Evolutionary conservation across 176 grass and related monocot genomes (phyloP).

Genomic region (Phragmites australis): DNA sequence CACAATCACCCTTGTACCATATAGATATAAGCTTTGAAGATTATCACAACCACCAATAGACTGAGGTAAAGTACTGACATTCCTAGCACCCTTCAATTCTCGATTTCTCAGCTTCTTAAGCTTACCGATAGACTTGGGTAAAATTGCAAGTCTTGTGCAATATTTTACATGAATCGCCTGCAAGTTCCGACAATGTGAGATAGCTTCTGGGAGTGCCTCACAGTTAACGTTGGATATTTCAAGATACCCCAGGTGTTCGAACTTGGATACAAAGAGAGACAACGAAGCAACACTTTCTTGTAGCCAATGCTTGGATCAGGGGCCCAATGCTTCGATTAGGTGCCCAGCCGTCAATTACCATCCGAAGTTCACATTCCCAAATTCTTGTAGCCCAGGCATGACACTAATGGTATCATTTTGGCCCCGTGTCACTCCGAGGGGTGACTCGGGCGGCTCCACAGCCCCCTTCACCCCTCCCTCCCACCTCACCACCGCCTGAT

Average conservation of each 20-base stretch:
- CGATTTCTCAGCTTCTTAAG: constrained; percentile 27
- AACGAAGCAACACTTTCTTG: background rate
- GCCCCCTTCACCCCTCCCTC: no score
- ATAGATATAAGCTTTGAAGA: background rate
- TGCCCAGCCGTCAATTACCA: no score
- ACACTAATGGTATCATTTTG: no score
- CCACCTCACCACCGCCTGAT: no score
- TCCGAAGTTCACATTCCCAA: no score
- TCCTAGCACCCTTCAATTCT: background rate
- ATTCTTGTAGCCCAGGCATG: no score
- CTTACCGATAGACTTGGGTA: constrained; percentile 16
- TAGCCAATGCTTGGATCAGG: no score
- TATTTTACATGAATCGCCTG: background rate
- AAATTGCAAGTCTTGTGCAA: background rate
- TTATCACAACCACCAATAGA: background rate
- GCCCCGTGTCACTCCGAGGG: no score
- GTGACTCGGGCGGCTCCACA: no score
- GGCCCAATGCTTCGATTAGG: no score
- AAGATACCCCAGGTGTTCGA: constrained; percentile 19
- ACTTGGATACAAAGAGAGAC: background rate
- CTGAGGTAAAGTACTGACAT: constrained; percentile 1
- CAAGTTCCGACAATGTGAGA: constrained; percentile 15
- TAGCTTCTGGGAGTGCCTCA: constrained; percentile 4
- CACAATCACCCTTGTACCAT: no score
- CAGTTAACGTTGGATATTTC: background rate